Conservation (phyloP, 2,329 filamentous ascomycete species). For the Colletotrichum endophyticum region DNA sequence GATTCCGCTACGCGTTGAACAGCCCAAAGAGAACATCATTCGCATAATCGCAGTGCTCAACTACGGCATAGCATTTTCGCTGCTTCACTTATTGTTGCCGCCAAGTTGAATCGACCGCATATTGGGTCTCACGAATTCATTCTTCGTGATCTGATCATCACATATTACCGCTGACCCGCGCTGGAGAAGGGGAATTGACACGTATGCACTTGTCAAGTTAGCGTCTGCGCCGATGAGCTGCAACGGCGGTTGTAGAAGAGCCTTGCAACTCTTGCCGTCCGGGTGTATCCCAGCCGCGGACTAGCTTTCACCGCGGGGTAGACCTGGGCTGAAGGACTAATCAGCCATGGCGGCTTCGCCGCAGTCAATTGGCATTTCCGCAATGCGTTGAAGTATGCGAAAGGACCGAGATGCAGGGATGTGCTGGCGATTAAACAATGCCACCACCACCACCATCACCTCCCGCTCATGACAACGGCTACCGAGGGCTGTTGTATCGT, state of each 20-base stretch:
- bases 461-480: neutral
- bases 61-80: slow-evolving; percentile 10
- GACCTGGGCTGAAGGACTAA: neutral
- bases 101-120: neutral
- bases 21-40: slow-evolving; percentile 10
- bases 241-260: neutral
- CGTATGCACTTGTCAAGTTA: neutral
- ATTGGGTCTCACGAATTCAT: neutral
- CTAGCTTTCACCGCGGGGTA: neutral
- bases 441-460: too few relatives aligned
- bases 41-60: slow-evolving; percentile 17
- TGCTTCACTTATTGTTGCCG: neutral
- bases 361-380: neutral
- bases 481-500: neutral
- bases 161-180: neutral
- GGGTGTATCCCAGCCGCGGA: neutral
- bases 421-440: neutral
- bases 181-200: neutral
- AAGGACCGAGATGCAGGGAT: neutral
- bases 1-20: slow-evolving; percentile 19
- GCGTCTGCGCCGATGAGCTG: neutral
- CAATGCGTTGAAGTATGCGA: neutral
- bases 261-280: neutral
- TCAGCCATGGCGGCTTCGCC: neutral
- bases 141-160: neutral